Evolutionary conservation across 768 basidiomycete genomes (phyloP).

Genomic region (Phanerodontia chrysosporium): DNA sequence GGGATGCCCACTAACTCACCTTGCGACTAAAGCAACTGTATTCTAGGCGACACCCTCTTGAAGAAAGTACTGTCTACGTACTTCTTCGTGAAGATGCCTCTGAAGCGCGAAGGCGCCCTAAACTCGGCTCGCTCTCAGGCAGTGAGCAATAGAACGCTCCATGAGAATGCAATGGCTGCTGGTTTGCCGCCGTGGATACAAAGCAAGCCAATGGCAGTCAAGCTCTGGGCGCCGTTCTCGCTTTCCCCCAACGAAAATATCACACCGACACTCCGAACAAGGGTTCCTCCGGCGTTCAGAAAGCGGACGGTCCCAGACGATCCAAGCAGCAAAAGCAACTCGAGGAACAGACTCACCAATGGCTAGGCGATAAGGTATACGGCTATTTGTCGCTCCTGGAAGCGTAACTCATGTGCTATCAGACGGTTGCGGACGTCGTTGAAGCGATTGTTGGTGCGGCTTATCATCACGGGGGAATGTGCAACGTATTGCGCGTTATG

Average conservation of each 20-base stretch:
- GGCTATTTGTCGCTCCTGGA: conserved; percentile 4
- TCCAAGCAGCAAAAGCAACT: conserved; percentile 39
- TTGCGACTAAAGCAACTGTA: neutral
- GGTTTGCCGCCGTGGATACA: conserved; percentile 75
- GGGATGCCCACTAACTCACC: neutral
- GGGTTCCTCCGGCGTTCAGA: too few species aligned
- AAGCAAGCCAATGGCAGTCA: conserved; percentile 63
- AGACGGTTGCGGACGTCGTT: conserved; percentile 81
- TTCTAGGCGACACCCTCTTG: conserved; percentile 73
- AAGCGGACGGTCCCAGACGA: too few species aligned
- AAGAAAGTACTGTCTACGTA: conserved; percentile 76
- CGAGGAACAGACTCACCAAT: conserved; percentile 43
- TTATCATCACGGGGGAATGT: conserved; percentile 68
- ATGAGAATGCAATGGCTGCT: conserved; percentile 46
- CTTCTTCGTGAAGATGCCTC: conserved; percentile 66
- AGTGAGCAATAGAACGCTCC: conserved; percentile 70
- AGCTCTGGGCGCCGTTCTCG: conserved; percentile 62
- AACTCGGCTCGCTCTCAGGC: conserved; percentile 64
- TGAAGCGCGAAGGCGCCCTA: conserved; percentile 59
- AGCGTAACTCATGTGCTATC: neutral
- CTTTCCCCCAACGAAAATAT: conserved; percentile 1
- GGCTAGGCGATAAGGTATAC: conserved; percentile 75
- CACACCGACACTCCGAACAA: too few species aligned
- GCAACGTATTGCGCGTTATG: conserved; percentile 57
- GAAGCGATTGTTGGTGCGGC: conserved; percentile 86